Base-by-base conservation (phyloP, 805 yeast genomes). In the Sungouiella thailandica region DNA sequence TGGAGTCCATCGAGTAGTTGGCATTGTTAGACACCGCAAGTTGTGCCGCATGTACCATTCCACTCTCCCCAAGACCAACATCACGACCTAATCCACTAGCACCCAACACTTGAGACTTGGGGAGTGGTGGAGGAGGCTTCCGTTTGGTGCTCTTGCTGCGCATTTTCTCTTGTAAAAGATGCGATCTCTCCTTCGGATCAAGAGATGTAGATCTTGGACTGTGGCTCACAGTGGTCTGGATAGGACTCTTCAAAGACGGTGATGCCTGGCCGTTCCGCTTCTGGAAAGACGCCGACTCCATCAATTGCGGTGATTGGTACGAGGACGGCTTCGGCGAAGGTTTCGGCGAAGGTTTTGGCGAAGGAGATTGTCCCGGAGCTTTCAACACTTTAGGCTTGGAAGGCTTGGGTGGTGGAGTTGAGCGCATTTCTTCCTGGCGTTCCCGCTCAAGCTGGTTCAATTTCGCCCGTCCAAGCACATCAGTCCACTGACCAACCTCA, bases 401-500 rank as follows among this genome's bases (percentile, higher is more conserved):
- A 12, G 11, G 15, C 17, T 17, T 29, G 14, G 14, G 14, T 15
- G 25, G 4, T 12, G 34, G 28, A 18, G 17, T 32, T 7, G 10
- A 23, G 16, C 31, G 25, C 18, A 22, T 17, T 8, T 37, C 45
- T 7, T 35, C 34, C 29, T 36, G 38, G 17, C 25, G 33, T 28
- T 33, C 43, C 25, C 45, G 33, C 32, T 53, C 57, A 23, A 37
- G 33, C 33, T 52, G 54, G 25, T 48, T 52, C 25, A 52, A 35
- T 27, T 54, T 54, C 14, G 53, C 33, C 29, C 32, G 40, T 6
- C 49, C 50, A 28, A 44, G 38, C 4, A 46, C 37, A 10, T 44
- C 49, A 1, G 44, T 44, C 90, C 90, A 83, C 13, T 60, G 50
- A 10, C 66, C 57, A 1, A 76, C 61, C 23, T 75, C 81, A 25